phyloP scores from a whole-genome alignment of 2,329 filamentous ascomycete genomes.

The Claviceps paspali region DNA sequence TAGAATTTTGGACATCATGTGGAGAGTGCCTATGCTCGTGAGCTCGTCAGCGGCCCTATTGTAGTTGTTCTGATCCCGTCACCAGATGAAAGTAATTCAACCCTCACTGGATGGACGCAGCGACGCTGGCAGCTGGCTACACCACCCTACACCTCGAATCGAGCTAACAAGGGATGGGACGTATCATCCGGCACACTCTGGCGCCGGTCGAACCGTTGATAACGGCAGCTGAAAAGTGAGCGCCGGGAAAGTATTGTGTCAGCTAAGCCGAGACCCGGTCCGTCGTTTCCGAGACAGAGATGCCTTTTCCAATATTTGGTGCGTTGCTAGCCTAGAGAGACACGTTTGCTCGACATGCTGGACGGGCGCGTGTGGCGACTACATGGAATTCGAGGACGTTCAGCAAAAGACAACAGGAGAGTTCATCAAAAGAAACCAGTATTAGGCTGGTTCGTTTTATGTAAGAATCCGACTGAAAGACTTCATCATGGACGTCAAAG shows the following conservation, averaged over 20 bases:
- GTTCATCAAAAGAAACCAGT: not conserved
- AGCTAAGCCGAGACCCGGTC: not conserved
- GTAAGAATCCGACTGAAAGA: too few relatives aligned
- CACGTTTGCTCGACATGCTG: not conserved
- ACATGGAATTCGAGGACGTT: not conserved
- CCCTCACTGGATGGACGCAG: not conserved
- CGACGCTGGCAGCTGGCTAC: not conserved
- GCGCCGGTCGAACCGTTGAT: not conserved
- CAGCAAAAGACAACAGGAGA: not conserved
- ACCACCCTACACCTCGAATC: not conserved
- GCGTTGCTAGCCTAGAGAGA: not conserved
- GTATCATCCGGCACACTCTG: not conserved
- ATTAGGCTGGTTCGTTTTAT: too few relatives aligned
- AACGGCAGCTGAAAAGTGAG: not conserved
- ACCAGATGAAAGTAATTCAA: not conserved
- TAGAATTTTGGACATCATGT: not conserved
- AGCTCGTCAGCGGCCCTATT: not conserved
- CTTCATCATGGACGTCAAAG: too few relatives aligned
- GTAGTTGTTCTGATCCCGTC: not conserved
- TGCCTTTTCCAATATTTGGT: not conserved
- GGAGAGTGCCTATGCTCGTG: not conserved
- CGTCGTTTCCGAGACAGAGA: not conserved
- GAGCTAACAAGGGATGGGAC: not conserved
- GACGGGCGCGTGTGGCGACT: not conserved
- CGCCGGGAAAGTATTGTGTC: not conserved